These are phyloP conservation scores for Metarhizium sp. DNA, from an alignment of 2,329 filamentous ascomycete species.

Conservation along the genomic window DNA sequence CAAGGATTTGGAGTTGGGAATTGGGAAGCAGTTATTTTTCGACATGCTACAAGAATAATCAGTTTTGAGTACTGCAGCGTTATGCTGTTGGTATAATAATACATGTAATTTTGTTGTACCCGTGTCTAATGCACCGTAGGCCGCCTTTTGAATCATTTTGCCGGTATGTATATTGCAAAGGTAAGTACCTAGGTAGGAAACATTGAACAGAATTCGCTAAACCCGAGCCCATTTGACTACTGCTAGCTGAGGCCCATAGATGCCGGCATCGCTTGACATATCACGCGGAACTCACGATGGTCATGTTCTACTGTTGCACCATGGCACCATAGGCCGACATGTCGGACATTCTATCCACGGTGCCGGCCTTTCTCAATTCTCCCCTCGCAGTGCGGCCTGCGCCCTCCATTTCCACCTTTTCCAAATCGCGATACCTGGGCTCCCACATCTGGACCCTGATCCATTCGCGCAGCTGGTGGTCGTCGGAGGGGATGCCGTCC, in stretches of 20 bases:
- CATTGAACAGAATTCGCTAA: too few species aligned
- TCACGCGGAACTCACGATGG: too few species aligned
- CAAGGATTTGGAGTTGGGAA: slow-evolving; percentile 4
- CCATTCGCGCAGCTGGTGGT: slow-evolving; percentile 57
- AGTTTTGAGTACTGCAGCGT: not conserved
- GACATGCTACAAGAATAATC: not conserved
- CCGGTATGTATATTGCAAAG: too few species aligned
- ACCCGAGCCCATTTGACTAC: too few species aligned
- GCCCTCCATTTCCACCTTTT: slow-evolving; percentile 39
- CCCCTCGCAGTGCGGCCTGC: slow-evolving; percentile 47
- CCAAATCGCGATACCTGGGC: slow-evolving; percentile 56
- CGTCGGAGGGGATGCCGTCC: slow-evolving; percentile 49
- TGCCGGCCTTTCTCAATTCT: slow-evolving; percentile 21
- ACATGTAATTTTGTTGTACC: not conserved
- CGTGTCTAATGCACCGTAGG: not conserved
- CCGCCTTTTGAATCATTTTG: not conserved
- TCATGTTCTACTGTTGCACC: too few species aligned
- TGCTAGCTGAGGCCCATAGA: too few species aligned
- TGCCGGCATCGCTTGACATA: too few species aligned
- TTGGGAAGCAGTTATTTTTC: not conserved
- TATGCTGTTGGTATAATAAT: not conserved
- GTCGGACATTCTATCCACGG: slow-evolving; percentile 13
- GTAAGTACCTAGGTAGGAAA: too few species aligned
- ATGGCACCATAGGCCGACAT: not conserved
- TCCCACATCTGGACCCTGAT: slow-evolving; percentile 75